Conservation (phyloP, 2,329 filamentous ascomycete species). For the Fusarium coffeatum region DNA sequence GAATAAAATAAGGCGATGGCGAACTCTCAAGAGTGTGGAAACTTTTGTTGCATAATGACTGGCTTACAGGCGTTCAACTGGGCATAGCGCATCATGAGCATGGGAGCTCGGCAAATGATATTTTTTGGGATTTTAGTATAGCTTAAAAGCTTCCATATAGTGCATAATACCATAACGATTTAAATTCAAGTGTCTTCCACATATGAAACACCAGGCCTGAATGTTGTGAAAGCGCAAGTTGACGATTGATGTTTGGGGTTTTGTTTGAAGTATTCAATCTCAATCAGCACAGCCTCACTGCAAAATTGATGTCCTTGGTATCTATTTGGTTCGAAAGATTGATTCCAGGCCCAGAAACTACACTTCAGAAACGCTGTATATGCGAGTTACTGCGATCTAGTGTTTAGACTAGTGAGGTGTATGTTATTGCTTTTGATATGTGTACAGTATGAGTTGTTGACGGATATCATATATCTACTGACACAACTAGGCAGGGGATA, state of each 20-base stretch:
- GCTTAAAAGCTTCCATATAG: constrained; percentile 19
- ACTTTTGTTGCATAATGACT: constrained; percentile 15
- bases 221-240: background rate
- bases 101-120: constrained; percentile 31
- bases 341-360: too few relatives aligned
- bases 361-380: background rate
- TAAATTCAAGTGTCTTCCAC: background rate
- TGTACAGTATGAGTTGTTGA: background rate
- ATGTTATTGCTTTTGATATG: background rate
- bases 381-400: background rate
- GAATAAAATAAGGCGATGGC: constrained; percentile 4
- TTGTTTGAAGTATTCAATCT: too few relatives aligned
- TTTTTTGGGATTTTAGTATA: constrained; percentile 13
- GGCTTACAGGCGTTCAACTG: constrained; percentile 23
- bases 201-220: background rate
- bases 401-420: background rate
- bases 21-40: background rate
- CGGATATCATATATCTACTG: too few relatives aligned
- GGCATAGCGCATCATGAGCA: constrained; percentile 33
- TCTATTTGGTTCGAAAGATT: too few relatives aligned
- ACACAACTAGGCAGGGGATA: background rate
- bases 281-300: too few relatives aligned
- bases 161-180: constrained; percentile 26
- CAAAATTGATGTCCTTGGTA: background rate
- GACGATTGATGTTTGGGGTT: background rate